Percentiles rank a stretch among this genome's conserved stretches.
Conservation (phyloP, 2,329 filamentous ascomycete genomes). For the Eurotiales sp. region DNA sequence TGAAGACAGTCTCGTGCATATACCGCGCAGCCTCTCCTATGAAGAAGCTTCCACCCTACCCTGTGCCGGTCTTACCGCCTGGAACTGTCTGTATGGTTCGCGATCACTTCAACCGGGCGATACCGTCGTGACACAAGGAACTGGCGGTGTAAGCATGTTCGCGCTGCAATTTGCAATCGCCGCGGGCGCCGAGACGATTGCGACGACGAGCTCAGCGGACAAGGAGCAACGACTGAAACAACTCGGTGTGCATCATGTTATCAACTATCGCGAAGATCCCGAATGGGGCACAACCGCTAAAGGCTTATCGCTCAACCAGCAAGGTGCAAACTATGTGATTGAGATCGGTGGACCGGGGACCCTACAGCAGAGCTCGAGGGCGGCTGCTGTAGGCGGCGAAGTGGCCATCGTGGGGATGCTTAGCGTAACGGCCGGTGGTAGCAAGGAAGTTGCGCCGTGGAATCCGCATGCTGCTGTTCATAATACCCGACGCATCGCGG, state of each 20-base stretch:
- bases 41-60: conserved; percentile 55
- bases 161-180: conserved; percentile 40
- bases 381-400: conserved; percentile 35
- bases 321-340: conserved; percentile 40
- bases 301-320: conserved; percentile 36
- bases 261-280: conserved; percentile 44
- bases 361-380: conserved; percentile 38
- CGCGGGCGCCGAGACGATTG: conserved; percentile 54
- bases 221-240: conserved; percentile 53
- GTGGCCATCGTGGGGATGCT: conserved; percentile 50
- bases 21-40: conserved; percentile 54
- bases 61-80: conserved; percentile 42
- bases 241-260: conserved; percentile 38
- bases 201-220: conserved; percentile 51
- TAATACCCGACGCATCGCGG: no score
- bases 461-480: no score
- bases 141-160: conserved; percentile 52
- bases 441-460: no score
- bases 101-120: no score
- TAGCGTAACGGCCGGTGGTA: no score
- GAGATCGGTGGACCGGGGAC: conserved; percentile 41
- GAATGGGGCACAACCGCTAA: conserved; percentile 40
- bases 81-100: no score
- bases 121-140: conserved; percentile 51
- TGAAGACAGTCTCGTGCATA: conserved; percentile 62